Evolutionary conservation across 2,329 filamentous ascomycete species (phyloP), one percentile per base, ranked within the genome.

Genomic region (Neonectria faginata): DNA sequence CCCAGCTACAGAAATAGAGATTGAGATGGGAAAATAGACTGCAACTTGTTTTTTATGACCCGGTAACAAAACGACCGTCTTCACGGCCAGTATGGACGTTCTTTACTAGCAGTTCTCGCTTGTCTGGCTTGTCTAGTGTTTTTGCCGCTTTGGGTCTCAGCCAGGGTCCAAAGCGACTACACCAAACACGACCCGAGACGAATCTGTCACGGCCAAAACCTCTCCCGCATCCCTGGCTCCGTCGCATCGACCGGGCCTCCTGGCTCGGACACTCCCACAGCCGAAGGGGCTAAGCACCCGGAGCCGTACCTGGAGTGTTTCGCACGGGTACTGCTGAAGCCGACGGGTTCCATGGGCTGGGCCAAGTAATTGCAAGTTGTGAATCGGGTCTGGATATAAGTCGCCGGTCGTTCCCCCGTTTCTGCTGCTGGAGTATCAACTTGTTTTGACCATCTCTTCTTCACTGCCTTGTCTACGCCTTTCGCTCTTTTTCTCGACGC

Each of bases 131-230:
- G 48, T 51, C 29, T 33, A 16, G 31, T 14, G 42, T 12, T 18
- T 14, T 36, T 58, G 25, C 52, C 57, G 48, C 31, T 56, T 52
- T 22, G 27, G 62, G 62, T 57, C 55, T 52, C 61, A 41, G 29
- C 55, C 25, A 65, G 65, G 68, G 68, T 48, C 39, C 47, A 52
- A 42, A 59, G 56, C 60, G 61, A 67, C 68, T 67, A 72, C 67
- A 65, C 71, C 74, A 70, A 78, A 75, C 74, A 65, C 68, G 56
- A 77, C 66, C 63, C 76, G 77, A 77, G 77, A 79, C 78, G 72
- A 61, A 58, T 72, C 74, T 77, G 78, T 78, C 73, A 77, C 78
- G 78, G 68, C 67, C 61, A 39, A 41, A 41, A n/a, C 63, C 62
- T 66, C 66, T 66, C 67, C 67, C 66, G 62, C 62, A 60, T 57